These are phyloP conservation scores for Aphanomyces stellatus DNA, from an alignment of 352 stramenopile genomes.

Conservation along the genomic window DNA sequence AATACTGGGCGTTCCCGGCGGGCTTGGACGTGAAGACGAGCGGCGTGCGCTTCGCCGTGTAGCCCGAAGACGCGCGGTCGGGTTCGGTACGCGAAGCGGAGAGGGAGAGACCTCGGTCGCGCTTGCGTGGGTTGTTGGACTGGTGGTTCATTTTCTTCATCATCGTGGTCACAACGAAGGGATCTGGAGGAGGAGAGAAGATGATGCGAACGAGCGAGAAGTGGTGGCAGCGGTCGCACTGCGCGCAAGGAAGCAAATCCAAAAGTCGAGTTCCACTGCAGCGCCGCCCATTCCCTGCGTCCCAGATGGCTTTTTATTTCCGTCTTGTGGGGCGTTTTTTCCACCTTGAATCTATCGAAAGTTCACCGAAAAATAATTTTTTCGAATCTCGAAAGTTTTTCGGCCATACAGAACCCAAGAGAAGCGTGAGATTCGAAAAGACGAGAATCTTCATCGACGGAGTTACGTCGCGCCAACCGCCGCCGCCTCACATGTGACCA, in stretches of 20 bases:
- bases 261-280: neutral
- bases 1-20: neutral
- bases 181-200: neutral
- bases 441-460: too few relatives aligned
- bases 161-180: neutral
- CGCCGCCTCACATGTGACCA: too few relatives aligned
- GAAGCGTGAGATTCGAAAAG: too few relatives aligned
- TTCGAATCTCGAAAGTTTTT: too few relatives aligned
- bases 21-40: neutral
- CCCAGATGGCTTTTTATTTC: neutral
- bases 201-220: neutral
- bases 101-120: neutral
- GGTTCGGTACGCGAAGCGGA: constrained; percentile 9
- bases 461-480: too few relatives aligned
- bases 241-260: neutral
- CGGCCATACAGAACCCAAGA: too few relatives aligned
- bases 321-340: too few relatives aligned
- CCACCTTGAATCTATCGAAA: too few relatives aligned
- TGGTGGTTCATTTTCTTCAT: constrained; percentile 20
- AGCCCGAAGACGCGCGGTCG: neutral
- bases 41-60: constrained; percentile 1
- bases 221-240: neutral
- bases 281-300: neutral
- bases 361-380: too few relatives aligned
- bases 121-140: constrained; percentile 16